Evolutionary conservation across 768 basidiomycete genomes (phyloP).

Genomic region (Lactarius sanguifluus): DNA sequence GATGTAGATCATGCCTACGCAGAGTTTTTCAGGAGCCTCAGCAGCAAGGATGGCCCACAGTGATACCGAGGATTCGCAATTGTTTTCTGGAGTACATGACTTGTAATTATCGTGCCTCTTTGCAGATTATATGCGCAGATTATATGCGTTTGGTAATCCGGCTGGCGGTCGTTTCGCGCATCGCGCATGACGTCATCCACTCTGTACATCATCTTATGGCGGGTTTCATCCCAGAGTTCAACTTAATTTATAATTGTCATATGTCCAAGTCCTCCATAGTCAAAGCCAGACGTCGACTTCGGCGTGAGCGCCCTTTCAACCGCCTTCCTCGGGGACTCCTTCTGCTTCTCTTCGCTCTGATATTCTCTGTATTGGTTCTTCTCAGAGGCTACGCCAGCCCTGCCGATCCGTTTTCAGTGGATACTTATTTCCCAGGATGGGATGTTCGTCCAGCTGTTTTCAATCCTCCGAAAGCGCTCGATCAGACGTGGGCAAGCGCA

Average conservation of each 20-base stretch:
- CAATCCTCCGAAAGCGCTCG: not conserved
- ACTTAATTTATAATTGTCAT: not conserved
- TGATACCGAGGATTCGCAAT: not conserved
- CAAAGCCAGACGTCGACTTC: slow-evolving; percentile 9
- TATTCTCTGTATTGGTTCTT: slow-evolving; percentile 1
- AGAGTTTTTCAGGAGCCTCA: slow-evolving; percentile 83
- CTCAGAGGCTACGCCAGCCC: not conserved
- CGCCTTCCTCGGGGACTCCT: not conserved
- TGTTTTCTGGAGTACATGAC: too few relatives aligned
- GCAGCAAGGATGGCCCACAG: slow-evolving; percentile 37
- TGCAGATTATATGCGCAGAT: slow-evolving; percentile 9
- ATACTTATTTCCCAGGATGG: slow-evolving; percentile 18
- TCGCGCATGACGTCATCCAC: not conserved
- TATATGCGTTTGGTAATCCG: not conserved
- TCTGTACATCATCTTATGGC: not conserved
- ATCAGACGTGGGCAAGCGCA: not conserved
- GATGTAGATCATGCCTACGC: slow-evolving; percentile 96
- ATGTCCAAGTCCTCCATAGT: slow-evolving; percentile 14
- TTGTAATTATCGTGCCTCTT: not conserved
- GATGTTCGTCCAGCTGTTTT: slow-evolving; percentile 3
- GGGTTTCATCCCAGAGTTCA: not conserved
- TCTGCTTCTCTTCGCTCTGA: slow-evolving; percentile 2
- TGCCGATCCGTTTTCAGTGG: slow-evolving; percentile 6
- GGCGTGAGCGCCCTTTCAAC: not conserved
- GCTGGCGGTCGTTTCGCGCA: not conserved